Evolutionary conservation across 371 early-diverging fungal genomes (phyloP).

Genomic region (Apophysomyces trapeziformis): DNA sequence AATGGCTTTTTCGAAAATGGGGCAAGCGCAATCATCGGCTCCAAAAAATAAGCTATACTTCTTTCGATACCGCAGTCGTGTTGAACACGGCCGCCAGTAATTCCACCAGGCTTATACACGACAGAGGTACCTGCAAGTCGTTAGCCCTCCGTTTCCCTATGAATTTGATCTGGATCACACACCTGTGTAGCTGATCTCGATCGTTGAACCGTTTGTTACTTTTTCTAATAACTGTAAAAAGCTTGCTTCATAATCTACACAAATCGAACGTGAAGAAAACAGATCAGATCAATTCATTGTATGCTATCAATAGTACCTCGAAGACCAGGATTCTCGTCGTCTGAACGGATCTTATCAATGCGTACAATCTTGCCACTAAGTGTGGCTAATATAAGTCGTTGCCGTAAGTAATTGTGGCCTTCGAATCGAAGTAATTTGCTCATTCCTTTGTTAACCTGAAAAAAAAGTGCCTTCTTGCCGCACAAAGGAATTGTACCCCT

Average conservation of each 20-base stretch:
- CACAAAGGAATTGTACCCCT: too few relatives aligned
- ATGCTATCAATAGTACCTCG: slow-evolving; percentile 51
- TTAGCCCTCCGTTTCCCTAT: background rate
- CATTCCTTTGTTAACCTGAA: slow-evolving; percentile 21
- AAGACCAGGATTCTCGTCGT: slow-evolving; percentile 89
- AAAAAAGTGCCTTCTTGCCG: background rate
- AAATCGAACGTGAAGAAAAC: background rate
- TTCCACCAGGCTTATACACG: slow-evolving; percentile 86
- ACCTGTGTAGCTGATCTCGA: slow-evolving; percentile 94
- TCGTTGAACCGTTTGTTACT: slow-evolving; percentile 88
- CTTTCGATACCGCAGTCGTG: slow-evolving; percentile 84
- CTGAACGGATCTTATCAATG: slow-evolving; percentile 88
- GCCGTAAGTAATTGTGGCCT: slow-evolving; percentile 85
- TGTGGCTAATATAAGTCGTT: slow-evolving; percentile 91
- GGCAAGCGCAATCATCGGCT: slow-evolving; percentile 87
- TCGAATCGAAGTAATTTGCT: slow-evolving; percentile 62
- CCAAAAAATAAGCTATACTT: slow-evolving; percentile 91
- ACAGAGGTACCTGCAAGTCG: slow-evolving; percentile 74
- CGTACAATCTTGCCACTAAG: slow-evolving; percentile 83
- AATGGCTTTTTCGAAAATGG: slow-evolving; percentile 92
- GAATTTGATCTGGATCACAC: background rate
- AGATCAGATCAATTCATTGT: background rate
- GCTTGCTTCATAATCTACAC: slow-evolving; percentile 83
- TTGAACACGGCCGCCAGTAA: slow-evolving; percentile 84
- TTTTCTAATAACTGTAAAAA: slow-evolving; percentile 91